Evolutionary conservation across 305 asterid species (phyloP), one percentile per base, ranked within the genome.

Genomic region (Rubia occidens): DNA sequence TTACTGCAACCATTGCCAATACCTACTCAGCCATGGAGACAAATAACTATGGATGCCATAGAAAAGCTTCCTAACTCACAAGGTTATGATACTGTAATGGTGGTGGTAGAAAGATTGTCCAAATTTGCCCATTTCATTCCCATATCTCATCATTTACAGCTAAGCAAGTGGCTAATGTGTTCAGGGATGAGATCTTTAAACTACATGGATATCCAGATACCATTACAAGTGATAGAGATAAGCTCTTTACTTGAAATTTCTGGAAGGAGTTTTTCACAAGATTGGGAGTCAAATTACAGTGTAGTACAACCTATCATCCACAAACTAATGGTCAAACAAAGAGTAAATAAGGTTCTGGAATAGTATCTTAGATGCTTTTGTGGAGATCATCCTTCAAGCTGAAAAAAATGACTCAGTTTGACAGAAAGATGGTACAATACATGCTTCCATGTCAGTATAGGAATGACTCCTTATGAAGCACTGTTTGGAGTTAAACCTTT

Each of bases 121-220:
- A 74, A 72, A 29, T 53, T 9, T 26, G 67, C 11, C 0, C 67
- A 66, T 10, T 66, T 72, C 42, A 10, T 55, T 4, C 17, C 60
- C 6, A 2, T 72, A 5, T 1, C 49, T 6, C 62, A 21, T 21
- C 5, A 13, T 3, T 2, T 4, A 21, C 2, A 1, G 71, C 59
- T 0, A 64, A 45, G 0, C 14, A 37, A 11, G 39, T 58, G 4
- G 62, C 35, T 29, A 29, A 29, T 29, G 35, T 29, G 35, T 29
- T 29, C 35, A 29, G 2, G 35, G 35, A 29, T 18, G 62, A 24
- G 0, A 14, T 72, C 3, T 9, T 18, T 0, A 39, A 20, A 47
- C 14, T 72, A 0, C 67, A 72, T 43, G 71, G 67, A 0, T 0
- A 40, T 2, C 71, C 61, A 1, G 39, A 40, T 14, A 20, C 45